These are phyloP conservation scores for Exsudoporus frostii DNA, from an alignment of 768 basidiomycete species.

Conservation along the genomic window DNA sequence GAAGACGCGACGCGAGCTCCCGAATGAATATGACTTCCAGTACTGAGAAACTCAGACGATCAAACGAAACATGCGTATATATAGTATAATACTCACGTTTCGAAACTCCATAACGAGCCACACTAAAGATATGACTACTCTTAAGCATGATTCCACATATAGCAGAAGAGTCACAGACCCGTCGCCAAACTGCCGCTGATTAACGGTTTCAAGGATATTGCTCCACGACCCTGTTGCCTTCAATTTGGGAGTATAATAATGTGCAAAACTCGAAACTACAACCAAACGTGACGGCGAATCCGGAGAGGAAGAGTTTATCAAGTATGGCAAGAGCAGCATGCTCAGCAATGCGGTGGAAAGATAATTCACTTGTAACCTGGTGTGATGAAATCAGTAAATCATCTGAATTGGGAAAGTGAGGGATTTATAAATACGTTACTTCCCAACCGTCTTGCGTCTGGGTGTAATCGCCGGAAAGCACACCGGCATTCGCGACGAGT, in stretches of 20 bases:
- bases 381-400: not conserved
- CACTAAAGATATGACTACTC: not conserved
- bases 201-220: slow-evolving; percentile 26
- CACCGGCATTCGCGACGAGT: slow-evolving; percentile 33
- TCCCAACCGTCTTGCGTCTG: slow-evolving; percentile 50
- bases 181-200: slow-evolving; percentile 20
- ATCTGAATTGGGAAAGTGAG: not conserved
- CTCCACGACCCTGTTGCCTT: slow-evolving; percentile 2
- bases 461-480: slow-evolving; percentile 13
- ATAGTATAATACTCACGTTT: slow-evolving; percentile 21
- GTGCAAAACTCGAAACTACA: slow-evolving; percentile 32
- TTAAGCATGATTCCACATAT: not conserved
- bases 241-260: slow-evolving; percentile 13
- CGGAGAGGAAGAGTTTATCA: slow-evolving; percentile 23
- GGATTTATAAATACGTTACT: slow-evolving; percentile 30
- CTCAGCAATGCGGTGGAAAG: slow-evolving; percentile 33
- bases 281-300: slow-evolving; percentile 27
- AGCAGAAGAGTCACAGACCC: slow-evolving; percentile 11
- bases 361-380: slow-evolving; percentile 36
- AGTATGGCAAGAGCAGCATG: slow-evolving; percentile 34
- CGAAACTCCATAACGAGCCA: slow-evolving; percentile 20
- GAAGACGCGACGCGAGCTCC: slow-evolving; percentile 31
- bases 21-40: slow-evolving; percentile 33
- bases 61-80: not conserved
- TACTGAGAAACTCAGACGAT: slow-evolving; percentile 14